These are phyloP conservation scores for Exophiala lecanii-corni DNA, from an alignment of 2,329 filamentous ascomycete genomes.

Conservation along the genomic window DNA sequence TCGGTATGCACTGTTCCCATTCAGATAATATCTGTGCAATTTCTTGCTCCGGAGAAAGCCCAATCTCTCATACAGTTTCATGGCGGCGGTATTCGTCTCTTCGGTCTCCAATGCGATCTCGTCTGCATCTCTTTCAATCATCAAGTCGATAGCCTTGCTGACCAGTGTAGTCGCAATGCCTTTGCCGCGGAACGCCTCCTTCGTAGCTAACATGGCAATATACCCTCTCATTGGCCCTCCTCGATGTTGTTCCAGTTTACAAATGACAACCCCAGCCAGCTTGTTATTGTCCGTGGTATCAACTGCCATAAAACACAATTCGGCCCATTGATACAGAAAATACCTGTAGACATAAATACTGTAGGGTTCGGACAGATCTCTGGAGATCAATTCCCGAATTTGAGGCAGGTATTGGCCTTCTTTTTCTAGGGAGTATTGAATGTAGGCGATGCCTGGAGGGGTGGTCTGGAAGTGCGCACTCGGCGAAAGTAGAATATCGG, in stretches of 20 bases:
- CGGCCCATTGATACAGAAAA: conserved; percentile 95
- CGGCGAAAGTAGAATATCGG: too few relatives aligned
- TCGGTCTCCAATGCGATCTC: conserved; percentile 97
- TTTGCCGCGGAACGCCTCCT: conserved; percentile 69
- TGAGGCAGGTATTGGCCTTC: conserved; percentile 69
- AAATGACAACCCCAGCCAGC: conserved; percentile 86
- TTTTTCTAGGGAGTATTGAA: conserved; percentile 56
- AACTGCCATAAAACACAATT: conserved; percentile 88
- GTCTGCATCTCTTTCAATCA: conserved; percentile 78
- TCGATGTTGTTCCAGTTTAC: conserved; percentile 86
- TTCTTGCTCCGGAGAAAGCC: conserved; percentile 91
- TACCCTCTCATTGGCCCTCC: conserved; percentile 86
- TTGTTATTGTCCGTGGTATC: conserved; percentile 53
- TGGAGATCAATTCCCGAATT: conserved; percentile 89
- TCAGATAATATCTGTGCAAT: conserved; percentile 90
- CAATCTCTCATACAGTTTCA: conserved; percentile 86
- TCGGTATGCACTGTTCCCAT: conserved; percentile 90
- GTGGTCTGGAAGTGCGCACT: conserved; percentile 19
- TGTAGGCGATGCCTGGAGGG: conserved; percentile 43
- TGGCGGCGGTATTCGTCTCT: conserved; percentile 82
- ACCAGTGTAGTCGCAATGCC: conserved; percentile 88
- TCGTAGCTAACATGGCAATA: conserved; percentile 97
- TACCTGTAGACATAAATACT: conserved; percentile 99
- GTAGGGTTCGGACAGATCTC: conserved; percentile 94
- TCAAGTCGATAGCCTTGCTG: conserved; percentile 83